Percentiles rank a stretch among this genome's conserved stretches.
phyloP scores from a whole-genome alignment of 192 early-diverging fungal species.

The Backusella psychrophila region DNA sequence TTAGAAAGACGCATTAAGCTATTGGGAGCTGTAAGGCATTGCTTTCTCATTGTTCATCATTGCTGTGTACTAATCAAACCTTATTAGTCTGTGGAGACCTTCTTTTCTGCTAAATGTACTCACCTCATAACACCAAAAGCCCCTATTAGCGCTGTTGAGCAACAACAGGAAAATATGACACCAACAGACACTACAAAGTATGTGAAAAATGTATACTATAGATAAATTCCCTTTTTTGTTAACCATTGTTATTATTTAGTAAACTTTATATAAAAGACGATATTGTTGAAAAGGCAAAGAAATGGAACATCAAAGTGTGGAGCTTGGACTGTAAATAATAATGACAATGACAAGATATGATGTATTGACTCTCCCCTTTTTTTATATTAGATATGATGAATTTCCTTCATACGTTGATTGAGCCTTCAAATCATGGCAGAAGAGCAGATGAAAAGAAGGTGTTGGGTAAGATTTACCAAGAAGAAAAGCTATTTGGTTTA shows the following conservation, averaged over 20 bases:
- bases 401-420: background rate
- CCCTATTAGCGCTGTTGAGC: background rate
- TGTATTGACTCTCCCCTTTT: background rate
- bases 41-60: background rate
- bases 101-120: conserved; percentile 31
- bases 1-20: conserved; percentile 12
- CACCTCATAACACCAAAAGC: conserved; percentile 23
- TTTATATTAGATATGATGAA: background rate
- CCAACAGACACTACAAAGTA: background rate
- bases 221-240: background rate
- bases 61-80: background rate
- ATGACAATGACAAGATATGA: background rate
- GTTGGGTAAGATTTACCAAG: conserved; percentile 11
- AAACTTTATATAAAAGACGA: conserved; percentile 10
- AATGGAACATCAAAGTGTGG: conserved; percentile 19
- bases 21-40: conserved; percentile 15
- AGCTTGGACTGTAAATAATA: conserved; percentile 16
- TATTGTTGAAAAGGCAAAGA: conserved; percentile 18
- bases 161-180: background rate
- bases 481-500: conserved; percentile 23
- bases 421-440: background rate
- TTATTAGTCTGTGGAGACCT: conserved; percentile 11
- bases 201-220: background rate
- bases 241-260: background rate
- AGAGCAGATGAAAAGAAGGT: background rate